These are phyloP conservation scores for Rhipidocladum racemiflorum DNA, from an alignment of 176 grass and related monocot species.

Conservation along the genomic window DNA sequence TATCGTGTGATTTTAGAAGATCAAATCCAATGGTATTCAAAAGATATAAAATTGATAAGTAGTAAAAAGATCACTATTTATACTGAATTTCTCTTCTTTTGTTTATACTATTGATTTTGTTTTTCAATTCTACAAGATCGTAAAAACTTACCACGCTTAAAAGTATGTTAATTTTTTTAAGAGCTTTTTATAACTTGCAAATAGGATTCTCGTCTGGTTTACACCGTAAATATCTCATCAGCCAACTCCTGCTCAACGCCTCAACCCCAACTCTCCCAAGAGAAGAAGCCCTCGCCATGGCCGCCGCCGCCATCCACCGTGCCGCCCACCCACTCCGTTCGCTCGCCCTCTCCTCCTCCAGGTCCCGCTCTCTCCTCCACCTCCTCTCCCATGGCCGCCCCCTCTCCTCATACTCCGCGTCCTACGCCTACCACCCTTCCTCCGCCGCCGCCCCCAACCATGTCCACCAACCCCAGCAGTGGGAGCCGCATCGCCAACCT, in stretches of 20 bases:
- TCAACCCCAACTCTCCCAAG: conserved; percentile 3
- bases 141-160: too few relatives aligned
- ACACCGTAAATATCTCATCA: conserved; percentile 35
- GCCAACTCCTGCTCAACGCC: neutral
- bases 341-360: conserved; percentile 22
- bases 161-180: too few relatives aligned
- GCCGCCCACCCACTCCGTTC: conserved; percentile 25
- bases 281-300: conserved; percentile 23
- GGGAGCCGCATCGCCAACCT: neutral
- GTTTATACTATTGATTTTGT: too few relatives aligned
- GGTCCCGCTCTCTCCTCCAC: conserved; percentile 43
- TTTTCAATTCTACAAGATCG: too few relatives aligned
- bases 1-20: too few relatives aligned
- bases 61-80: too few relatives aligned
- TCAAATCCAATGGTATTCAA: too few relatives aligned
- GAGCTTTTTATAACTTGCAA: too few relatives aligned
- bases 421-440: conserved; percentile 36
- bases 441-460: conserved; percentile 28
- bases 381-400: conserved; percentile 32
- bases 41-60: too few relatives aligned
- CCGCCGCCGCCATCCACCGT: conserved; percentile 39
- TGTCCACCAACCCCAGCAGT: conserved; percentile 26
- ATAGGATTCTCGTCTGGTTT: too few relatives aligned
- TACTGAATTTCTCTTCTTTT: too few relatives aligned
- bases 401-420: conserved; percentile 38